A percentile compares a stretch with the other conserved stretches of the same genome.
phyloP scores from a whole-genome alignment of 352 stramenopile species.

The Pythium vanterpoolii region DNA sequence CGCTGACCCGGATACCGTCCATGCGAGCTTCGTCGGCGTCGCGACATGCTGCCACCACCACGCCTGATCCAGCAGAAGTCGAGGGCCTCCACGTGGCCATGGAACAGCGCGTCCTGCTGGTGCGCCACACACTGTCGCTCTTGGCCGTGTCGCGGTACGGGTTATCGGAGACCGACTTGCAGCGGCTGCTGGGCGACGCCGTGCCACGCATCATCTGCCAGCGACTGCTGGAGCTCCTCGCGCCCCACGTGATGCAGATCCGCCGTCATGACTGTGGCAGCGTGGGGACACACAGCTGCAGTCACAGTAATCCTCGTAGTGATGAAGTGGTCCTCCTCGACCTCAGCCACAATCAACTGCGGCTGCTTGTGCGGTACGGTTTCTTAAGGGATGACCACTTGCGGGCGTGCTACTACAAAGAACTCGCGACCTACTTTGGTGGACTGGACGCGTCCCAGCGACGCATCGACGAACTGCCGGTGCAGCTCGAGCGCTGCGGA shows the following conservation, averaged over 20 bases:
- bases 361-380: constrained; percentile 64
- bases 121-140: constrained; percentile 71
- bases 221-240: constrained; percentile 45
- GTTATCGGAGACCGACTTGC: constrained; percentile 59
- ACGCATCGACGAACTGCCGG: constrained; percentile 72
- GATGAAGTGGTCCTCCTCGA: constrained; percentile 68
- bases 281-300: constrained; percentile 3
- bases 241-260: constrained; percentile 75
- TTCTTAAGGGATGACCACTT: constrained; percentile 67
- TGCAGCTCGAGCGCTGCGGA: constrained; percentile 72
- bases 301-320: no score
- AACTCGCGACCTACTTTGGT: constrained; percentile 74
- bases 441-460: constrained; percentile 64
- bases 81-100: constrained; percentile 48
- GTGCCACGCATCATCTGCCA: constrained; percentile 38
- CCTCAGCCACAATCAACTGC: constrained; percentile 75
- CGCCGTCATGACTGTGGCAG: constrained; percentile 49
- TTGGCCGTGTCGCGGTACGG: constrained; percentile 68
- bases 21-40: not conserved
- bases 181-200: constrained; percentile 48
- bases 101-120: constrained; percentile 66
- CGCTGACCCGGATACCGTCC: constrained; percentile 15
- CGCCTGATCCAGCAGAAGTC: constrained; percentile 34
- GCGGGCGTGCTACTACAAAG: constrained; percentile 66
- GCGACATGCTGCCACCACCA: not conserved